These are phyloP conservation scores for Priceomyces fermenticarens DNA, from an alignment of 805 yeast species.

Conservation along the genomic window DNA sequence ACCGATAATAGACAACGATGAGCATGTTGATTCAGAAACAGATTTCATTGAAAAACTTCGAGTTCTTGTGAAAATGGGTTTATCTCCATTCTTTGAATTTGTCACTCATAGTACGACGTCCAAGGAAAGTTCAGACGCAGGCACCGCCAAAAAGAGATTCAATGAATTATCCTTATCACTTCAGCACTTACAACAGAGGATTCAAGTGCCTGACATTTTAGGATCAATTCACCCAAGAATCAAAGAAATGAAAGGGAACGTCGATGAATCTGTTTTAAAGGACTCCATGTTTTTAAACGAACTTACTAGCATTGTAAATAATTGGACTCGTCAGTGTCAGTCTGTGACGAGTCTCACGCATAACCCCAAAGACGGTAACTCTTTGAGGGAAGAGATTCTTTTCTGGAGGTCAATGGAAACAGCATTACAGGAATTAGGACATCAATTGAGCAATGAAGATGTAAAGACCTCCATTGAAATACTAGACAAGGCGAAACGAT, in stretches of 20 bases:
- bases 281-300: conserved; percentile 63
- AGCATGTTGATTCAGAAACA: conserved; percentile 8
- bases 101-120: conserved; percentile 15
- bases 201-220: conserved; percentile 64
- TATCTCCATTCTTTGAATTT: conserved; percentile 68
- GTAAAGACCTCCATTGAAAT: conserved; percentile 57
- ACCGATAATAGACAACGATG: conserved; percentile 18
- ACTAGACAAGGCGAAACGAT: conserved; percentile 68
- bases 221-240: conserved; percentile 52
- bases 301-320: conserved; percentile 66
- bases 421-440: conserved; percentile 52
- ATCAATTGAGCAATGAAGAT: conserved; percentile 55
- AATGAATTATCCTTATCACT: conserved; percentile 66
- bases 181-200: conserved; percentile 62
- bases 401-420: conserved; percentile 77
- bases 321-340: conserved; percentile 69
- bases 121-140: conserved; percentile 6
- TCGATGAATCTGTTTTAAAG: conserved; percentile 34
- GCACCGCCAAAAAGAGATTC: conserved; percentile 55
- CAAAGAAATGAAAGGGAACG: conserved; percentile 14
- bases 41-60: conserved; percentile 52
- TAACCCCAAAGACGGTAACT: conserved; percentile 52
- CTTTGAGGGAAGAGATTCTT: conserved; percentile 59
- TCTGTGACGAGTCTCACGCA: conserved; percentile 51
- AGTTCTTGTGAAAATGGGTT: conserved; percentile 57